Evolutionary conservation across 2,329 filamentous ascomycete genomes (phyloP), one percentile per base, ranked within the genome.

Genomic region (Aspergillus pseudonomiae): DNA sequence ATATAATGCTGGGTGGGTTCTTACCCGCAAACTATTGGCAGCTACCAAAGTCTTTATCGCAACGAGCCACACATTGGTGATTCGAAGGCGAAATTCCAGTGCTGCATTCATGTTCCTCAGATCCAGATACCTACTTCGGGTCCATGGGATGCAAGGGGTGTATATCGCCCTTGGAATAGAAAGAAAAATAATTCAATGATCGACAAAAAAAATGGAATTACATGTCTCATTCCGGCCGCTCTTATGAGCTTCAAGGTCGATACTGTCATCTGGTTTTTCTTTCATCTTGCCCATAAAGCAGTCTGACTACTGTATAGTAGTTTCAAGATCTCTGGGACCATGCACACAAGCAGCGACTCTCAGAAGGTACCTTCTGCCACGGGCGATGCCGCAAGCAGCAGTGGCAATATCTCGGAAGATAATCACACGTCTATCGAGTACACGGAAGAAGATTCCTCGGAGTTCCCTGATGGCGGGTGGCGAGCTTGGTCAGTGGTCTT

Each of bases 401-500:
- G 21, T 14, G 14, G 6, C 16, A 6, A 24, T 10, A 26, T 26
- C 7, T 46, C 16, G 10, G 30, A 12, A 36, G 43, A 6, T n/a
- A 59, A n/a, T 9, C 28, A 48, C 21, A 10, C 19, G 6, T 9
- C 26, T 9, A 16, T 50, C 2, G 30, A 36, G 34, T 34, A 36
- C 46, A 41, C 56, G 12, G 32, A 28, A 7, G 45, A 52, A 56
- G 53, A 26, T 21, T 30, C 32, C 24, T 48, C 56, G 10, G 57
- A 59, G 11, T 59, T 48, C 61, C 78, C 79, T 4, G 78, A 80
- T 26, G 78, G 78, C 24, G 78, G 78, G 10, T 62, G 68, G 24
- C 64, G 66, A 21, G 79, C 79, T 6, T 81, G 79, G 79, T 63
- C 72, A 1, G 75, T 78, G 1, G 78, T 79, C 3, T 61, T 77